Evolutionary conservation across 1,139 yeast genomes (phyloP).

Genomic region (Pneumocystis sp.): DNA sequence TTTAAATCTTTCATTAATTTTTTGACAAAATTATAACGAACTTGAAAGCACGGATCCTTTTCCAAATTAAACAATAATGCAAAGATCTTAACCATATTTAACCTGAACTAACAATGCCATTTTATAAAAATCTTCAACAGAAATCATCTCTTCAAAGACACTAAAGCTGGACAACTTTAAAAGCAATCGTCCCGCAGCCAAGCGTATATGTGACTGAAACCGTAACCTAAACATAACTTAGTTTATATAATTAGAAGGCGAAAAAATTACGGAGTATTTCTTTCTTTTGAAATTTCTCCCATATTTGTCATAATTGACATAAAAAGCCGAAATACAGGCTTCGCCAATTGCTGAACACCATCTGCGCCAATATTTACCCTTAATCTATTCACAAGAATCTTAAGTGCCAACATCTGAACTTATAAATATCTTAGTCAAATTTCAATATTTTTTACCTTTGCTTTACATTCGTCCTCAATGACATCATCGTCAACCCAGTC

Average conservation of each 20-base stretch:
- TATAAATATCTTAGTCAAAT: conserved; percentile 1
- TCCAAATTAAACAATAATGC: not conserved
- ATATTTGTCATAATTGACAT: conserved; percentile 56
- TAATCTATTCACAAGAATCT: conserved; percentile 50
- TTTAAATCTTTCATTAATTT: conserved; percentile 41
- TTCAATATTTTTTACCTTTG: conserved; percentile 17
- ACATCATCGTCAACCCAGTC: conserved; percentile 39
- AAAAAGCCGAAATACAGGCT: conserved; percentile 53
- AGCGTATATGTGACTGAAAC: conserved; percentile 47
- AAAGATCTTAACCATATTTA: not conserved
- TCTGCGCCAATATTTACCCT: conserved; percentile 32
- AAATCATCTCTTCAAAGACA: conserved; percentile 38
- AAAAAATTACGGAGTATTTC: conserved; percentile 42
- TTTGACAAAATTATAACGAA: conserved; percentile 40
- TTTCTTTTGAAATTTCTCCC: conserved; percentile 54
- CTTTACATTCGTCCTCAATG: conserved; percentile 30
- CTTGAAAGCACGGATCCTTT: conserved; percentile 42
- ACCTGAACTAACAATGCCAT: conserved; percentile 44
- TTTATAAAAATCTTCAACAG: conserved; percentile 37
- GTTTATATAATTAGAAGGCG: not conserved
- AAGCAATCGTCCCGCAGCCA: conserved; percentile 52
- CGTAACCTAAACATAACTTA: conserved; percentile 17
- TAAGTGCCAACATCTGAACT: conserved; percentile 40
- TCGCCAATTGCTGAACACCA: conserved; percentile 30
- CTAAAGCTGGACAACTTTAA: conserved; percentile 50